Conservation (phyloP, 169 alveolate species). For the Eimeria necatrix region DNA sequence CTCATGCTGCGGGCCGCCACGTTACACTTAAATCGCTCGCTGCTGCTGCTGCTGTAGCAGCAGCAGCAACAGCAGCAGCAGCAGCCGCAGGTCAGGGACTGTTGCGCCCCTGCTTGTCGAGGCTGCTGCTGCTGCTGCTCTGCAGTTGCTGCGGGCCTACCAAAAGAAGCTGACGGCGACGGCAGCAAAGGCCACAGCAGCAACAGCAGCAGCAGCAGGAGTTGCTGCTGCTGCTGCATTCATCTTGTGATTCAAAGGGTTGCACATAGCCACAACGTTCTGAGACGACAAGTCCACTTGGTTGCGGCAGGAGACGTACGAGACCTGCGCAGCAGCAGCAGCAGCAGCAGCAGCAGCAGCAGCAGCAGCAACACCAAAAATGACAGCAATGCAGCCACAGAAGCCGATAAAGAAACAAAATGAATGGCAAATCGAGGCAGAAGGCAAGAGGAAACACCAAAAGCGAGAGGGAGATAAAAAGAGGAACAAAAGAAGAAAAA, state of each 20-base stretch:
- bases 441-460: too few species aligned
- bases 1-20: too few species aligned
- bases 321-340: not conserved
- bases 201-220: not conserved
- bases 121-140: constrained; percentile 15
- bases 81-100: not conserved
- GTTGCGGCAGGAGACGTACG: constrained; percentile 67
- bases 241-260: constrained; percentile 37
- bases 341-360: not conserved
- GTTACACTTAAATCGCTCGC: too few species aligned
- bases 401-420: not conserved
- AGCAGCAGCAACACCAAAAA: not conserved
- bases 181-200: constrained; percentile 2
- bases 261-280: constrained; percentile 59
- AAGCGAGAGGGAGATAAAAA: too few species aligned
- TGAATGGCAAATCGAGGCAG: not conserved
- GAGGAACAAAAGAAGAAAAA: too few species aligned
- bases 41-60: not conserved
- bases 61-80: not conserved
- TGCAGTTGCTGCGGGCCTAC: not conserved
- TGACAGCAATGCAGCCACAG: not conserved
- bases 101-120: not conserved
- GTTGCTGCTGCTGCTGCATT: not conserved
- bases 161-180: not conserved
- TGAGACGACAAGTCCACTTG: constrained; percentile 76